Percentiles rank a stretch among this genome's conserved stretches.
phyloP scores from a whole-genome alignment of 106 monocot species.

The Apostasia ramifera region DNA sequence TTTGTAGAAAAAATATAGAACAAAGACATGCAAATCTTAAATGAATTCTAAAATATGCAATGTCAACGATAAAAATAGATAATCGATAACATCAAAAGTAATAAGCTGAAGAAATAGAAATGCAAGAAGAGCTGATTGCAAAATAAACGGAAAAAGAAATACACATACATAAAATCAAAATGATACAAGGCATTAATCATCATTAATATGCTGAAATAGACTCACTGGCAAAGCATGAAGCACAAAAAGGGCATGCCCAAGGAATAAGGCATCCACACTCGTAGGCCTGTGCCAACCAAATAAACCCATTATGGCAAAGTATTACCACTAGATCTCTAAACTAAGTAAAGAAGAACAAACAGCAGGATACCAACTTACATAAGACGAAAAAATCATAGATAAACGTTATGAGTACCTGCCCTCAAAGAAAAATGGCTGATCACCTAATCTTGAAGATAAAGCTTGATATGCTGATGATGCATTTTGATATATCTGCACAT shows the following conservation, averaged over 20 bases:
- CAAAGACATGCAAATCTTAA: too few relatives aligned
- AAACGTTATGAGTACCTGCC: slow-evolving; percentile 35
- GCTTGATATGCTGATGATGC: slow-evolving; percentile 69
- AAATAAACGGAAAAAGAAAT: neutral
- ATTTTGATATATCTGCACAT: slow-evolving; percentile 66
- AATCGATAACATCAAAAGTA: neutral
- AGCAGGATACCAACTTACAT: neutral
- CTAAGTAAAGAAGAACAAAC: neutral
- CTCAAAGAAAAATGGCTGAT: slow-evolving; percentile 78
- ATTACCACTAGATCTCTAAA: neutral
- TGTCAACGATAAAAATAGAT: too few relatives aligned
- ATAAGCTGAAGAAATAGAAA: neutral
- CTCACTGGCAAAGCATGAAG: slow-evolving; percentile 77
- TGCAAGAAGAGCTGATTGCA: neutral
- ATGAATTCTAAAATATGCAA: too few relatives aligned
- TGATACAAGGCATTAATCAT: neutral
- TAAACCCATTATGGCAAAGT: neutral
- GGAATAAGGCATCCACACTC: slow-evolving; percentile 90
- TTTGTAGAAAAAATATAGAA: too few relatives aligned
- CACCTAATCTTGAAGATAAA: slow-evolving; percentile 62
- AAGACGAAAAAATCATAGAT: neutral
- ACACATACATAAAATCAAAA: neutral
- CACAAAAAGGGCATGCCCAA: slow-evolving; percentile 90
- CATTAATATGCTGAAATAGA: slow-evolving; percentile 1
- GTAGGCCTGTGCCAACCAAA: slow-evolving; percentile 61